These are phyloP conservation scores for Boletus bicolor DNA, from an alignment of 768 basidiomycete species.

Conservation along the genomic window DNA sequence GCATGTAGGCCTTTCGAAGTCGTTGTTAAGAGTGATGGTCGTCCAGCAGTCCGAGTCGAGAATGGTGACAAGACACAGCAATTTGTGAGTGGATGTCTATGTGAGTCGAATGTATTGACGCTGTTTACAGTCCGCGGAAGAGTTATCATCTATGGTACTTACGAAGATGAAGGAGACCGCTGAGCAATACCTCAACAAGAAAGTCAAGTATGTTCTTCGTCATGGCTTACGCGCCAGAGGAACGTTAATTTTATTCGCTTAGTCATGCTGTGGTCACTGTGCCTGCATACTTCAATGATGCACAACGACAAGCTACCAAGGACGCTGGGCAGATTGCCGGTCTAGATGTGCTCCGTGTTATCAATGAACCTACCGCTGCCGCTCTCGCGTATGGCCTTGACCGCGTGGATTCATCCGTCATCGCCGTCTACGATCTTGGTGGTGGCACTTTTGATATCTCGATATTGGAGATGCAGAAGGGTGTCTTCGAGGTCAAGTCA, in stretches of 20 bases:
- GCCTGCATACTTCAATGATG: conserved; percentile 99
- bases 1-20: conserved; percentile 74
- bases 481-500: conserved; percentile 99
- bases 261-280: conserved; percentile 92
- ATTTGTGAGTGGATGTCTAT: conserved; percentile 55
- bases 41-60: conserved; percentile 82
- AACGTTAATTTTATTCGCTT: conserved; percentile 1
- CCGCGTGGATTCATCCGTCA: conserved; percentile 72
- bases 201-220: conserved; percentile 70
- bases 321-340: conserved; percentile 97
- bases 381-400: conserved; percentile 98
- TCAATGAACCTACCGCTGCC: conserved; percentile 98
- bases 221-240: neutral
- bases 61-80: conserved; percentile 79
- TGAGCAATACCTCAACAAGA: conserved; percentile 88
- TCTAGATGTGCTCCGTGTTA: conserved; percentile 94
- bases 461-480: conserved; percentile 98
- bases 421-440: conserved; percentile 98
- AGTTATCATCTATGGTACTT: conserved; percentile 84
- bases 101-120: conserved; percentile 3
- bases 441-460: conserved; percentile 99
- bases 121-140: conserved; percentile 67
- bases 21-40: conserved; percentile 64
- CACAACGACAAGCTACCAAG: conserved; percentile 98
- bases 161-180: conserved; percentile 96